A percentile compares a stretch with the other conserved stretches of the same genome.
These are phyloP conservation scores for Botrytis fragariae DNA, from an alignment of 2,329 filamentous ascomycete genomes.

Conservation along the genomic window DNA sequence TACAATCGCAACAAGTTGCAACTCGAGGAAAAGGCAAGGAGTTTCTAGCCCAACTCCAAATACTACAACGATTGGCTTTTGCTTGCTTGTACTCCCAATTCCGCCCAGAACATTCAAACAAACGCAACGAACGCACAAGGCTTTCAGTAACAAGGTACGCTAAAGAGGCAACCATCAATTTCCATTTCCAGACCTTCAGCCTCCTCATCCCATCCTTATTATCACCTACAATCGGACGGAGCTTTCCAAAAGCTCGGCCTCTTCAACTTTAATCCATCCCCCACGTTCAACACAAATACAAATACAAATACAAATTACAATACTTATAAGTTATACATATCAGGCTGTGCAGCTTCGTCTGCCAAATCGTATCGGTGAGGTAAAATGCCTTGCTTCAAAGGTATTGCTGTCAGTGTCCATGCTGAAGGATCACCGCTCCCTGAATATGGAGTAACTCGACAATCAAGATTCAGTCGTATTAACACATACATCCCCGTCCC, in stretches of 20 bases:
- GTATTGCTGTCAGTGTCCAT: conserved; percentile 97
- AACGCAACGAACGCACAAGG: conserved; percentile 5
- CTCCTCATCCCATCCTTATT: conserved; percentile 12
- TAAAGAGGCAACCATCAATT: neutral
- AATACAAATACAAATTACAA: neutral
- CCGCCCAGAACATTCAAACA: neutral
- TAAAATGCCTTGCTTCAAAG: conserved; percentile 93
- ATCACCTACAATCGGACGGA: conserved; percentile 16
- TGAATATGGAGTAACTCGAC: conserved; percentile 93
- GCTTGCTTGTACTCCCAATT: neutral
- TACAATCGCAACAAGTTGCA: neutral
- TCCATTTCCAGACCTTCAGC: conserved; percentile 11
- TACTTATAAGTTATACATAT: conserved; percentile 17
- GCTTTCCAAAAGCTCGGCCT: conserved; percentile 17
- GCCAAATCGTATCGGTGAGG: conserved; percentile 25
- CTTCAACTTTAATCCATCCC: conserved; percentile 14
- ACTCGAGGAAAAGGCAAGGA: neutral
- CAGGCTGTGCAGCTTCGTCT: conserved; percentile 31
- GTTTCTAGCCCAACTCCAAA: neutral
- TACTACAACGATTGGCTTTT: neutral
- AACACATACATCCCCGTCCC: conserved; percentile 97
- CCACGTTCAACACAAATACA: conserved; percentile 14
- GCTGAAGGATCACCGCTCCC: conserved; percentile 74
- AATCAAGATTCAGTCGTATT: conserved; percentile 86
- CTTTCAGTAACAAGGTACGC: neutral